Conservation (phyloP, 2,329 filamentous ascomycete species). For the Sporothrix sp. region DNA sequence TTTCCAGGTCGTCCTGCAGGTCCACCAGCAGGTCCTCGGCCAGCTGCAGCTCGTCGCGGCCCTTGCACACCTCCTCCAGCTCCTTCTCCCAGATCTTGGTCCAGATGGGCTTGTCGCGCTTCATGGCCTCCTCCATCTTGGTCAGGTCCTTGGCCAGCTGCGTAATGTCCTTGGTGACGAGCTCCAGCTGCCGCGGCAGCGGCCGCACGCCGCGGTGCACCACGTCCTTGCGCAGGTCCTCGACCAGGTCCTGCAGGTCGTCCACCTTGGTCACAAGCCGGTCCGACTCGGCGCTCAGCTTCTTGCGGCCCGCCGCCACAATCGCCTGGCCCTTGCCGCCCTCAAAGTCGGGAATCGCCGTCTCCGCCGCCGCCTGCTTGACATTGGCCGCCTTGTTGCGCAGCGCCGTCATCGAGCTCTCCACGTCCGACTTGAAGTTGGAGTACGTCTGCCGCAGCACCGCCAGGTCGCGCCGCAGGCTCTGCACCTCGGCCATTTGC, state of each 20-base stretch:
- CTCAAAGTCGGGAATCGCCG: conserved; percentile 59
- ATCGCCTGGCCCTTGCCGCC: conserved; percentile 76
- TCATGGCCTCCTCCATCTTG: conserved; percentile 88
- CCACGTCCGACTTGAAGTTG: conserved; percentile 78
- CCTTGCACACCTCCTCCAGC: conserved; percentile 88
- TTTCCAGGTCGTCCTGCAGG: conserved; percentile 87
- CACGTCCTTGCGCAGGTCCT: conserved; percentile 95
- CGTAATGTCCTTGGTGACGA: conserved; percentile 79
- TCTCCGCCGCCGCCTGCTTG: conserved; percentile 64
- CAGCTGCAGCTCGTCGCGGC: conserved; percentile 87
- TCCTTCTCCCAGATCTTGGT: conserved; percentile 99
- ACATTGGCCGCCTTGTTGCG: conserved; percentile 73
- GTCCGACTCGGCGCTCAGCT: conserved; percentile 78
- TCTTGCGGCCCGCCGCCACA: conserved; percentile 78
- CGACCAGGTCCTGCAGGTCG: conserved; percentile 92
- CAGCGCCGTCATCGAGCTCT: conserved; percentile 75
- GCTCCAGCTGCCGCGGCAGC: conserved; percentile 78
- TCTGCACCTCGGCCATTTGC: conserved; percentile 71
- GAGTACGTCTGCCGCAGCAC: conserved; percentile 89
- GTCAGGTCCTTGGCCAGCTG: conserved; percentile 75
- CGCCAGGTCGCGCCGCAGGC: conserved; percentile 76
- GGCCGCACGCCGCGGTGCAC: conserved; percentile 87
- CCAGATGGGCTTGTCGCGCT: conserved; percentile 89
- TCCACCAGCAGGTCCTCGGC: conserved; percentile 93
- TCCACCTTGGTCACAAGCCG: conserved; percentile 86